Evolutionary conservation across 495 filamentous ascomycete species (phyloP), one percentile per base, ranked within the genome.

Genomic region (Xylaria telfairii): DNA sequence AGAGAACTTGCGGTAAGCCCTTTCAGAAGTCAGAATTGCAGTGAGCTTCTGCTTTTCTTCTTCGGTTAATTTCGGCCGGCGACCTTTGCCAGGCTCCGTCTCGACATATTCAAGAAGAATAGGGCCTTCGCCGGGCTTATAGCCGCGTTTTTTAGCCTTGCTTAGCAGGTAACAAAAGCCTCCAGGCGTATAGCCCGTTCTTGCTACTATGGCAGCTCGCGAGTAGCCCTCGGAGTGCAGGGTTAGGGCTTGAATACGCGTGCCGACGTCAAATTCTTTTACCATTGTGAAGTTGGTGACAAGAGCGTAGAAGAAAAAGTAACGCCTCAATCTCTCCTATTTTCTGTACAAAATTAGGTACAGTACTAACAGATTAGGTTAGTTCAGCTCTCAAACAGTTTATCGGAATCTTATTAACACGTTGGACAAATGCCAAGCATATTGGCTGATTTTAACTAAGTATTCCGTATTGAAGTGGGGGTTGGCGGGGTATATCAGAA

Each of bases 191-290:
- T 54, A 54, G 15, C 51, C 51, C 15, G 51, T 54, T 17, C 30
- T 30, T 54, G 28, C 51, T 30, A 17, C 15, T 26, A 54, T 54
- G 12, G 3, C 15, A 0, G 26, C 12, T 13, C 51, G 51, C 13
- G 51, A 15, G 51, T 30, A 54, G 51, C 51, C 54, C n/a, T 34
- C 17, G 7, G 54, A 59, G 17, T 59, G 54, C 2, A 59, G 54
- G 30, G 54, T 59, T 4, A 59, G 13, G 17, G 54, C 54, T 37
- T 59, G 54, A 37, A 59, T 4, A 19, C 54, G 54, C 26, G 7
- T n/a, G 2, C 54, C 54, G 9, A 59, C 17, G 30, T 59, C 54
- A 21, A 59, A 59, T 59, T 59, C 54, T 59, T 59, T 32, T 7
- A 2, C 17, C 54, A 59, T 59, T 10, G 30, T n/a, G 30, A 37